Evolutionary conservation across 495 filamentous ascomycete genomes (phyloP).

Genomic region (Lophium mytilinum): DNA sequence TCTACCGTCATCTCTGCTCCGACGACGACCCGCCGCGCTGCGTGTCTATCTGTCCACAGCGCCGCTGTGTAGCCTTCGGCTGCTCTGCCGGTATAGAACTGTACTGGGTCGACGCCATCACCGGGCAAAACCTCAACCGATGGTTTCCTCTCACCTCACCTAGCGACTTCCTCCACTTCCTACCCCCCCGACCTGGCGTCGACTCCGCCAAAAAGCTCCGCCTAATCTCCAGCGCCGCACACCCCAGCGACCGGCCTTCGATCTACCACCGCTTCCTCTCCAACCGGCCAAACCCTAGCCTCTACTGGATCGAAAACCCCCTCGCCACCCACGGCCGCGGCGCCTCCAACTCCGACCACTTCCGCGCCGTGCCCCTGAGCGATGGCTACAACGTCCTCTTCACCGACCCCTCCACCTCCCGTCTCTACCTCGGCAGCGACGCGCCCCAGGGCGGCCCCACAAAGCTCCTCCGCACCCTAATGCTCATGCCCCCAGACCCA

Average conservation of each 20-base stretch:
- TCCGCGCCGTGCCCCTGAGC: slow-evolving; percentile 58
- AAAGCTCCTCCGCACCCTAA: slow-evolving; percentile 43
- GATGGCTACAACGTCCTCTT: slow-evolving; percentile 65
- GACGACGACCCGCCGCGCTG: slow-evolving; percentile 58
- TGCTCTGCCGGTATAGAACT: slow-evolving; percentile 60
- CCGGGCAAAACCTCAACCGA: slow-evolving; percentile 48
- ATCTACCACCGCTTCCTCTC: slow-evolving; percentile 17
- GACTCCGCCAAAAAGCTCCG: slow-evolving; percentile 52
- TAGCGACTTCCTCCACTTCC: slow-evolving; percentile 59
- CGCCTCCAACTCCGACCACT: slow-evolving; percentile 49
- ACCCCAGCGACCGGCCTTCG: slow-evolving; percentile 24
- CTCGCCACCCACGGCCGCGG: not conserved
- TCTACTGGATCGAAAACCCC: slow-evolving; percentile 13
- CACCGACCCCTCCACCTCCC: slow-evolving; percentile 52
- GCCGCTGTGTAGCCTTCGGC: slow-evolving; percentile 64
- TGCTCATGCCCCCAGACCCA: slow-evolving; percentile 35
- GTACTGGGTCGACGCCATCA: slow-evolving; percentile 61
- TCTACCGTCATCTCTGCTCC: slow-evolving; percentile 55
- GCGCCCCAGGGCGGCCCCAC: slow-evolving; percentile 50
- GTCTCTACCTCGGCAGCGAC: slow-evolving; percentile 60
- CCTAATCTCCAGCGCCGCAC: slow-evolving; percentile 58
- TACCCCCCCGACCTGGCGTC: slow-evolving; percentile 47
- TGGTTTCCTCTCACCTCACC: slow-evolving; percentile 63
- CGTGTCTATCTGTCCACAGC: slow-evolving; percentile 60
- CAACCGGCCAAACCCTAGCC: slow-evolving; percentile 7